Conservation (phyloP, 164 flowering plant species). For the Stephania yunnanensis region DNA sequence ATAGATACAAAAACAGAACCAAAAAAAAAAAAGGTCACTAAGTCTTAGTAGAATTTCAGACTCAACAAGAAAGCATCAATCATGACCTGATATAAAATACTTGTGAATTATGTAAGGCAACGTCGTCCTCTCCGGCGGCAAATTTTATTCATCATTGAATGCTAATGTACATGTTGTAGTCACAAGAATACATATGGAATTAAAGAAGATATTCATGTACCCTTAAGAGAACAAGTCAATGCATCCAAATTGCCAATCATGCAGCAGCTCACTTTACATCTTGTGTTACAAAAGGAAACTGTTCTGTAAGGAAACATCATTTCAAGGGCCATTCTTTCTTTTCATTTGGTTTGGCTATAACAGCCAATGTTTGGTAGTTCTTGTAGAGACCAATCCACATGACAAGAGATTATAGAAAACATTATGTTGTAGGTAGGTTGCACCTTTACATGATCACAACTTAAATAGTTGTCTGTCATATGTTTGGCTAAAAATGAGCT, state of each 20-base stretch:
- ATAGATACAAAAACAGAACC: not conserved
- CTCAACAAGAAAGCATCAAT: constrained; percentile 1
- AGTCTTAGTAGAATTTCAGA: constrained; percentile 3
- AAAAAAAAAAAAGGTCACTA: not conserved
- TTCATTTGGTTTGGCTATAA: constrained; percentile 1
- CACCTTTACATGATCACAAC: not conserved
- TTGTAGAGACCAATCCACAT: not conserved
- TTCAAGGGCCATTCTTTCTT: constrained; percentile 3
- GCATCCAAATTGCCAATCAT: constrained; percentile 18
- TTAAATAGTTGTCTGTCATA: not conserved
- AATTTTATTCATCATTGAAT: constrained; percentile 15
- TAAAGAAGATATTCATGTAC: constrained; percentile 12
- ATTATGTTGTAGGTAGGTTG: not conserved
- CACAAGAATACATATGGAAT: not conserved
- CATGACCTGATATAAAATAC: not conserved
- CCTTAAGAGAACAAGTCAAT: constrained; percentile 6
- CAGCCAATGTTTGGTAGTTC: constrained; percentile 11
- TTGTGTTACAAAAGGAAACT: not conserved
- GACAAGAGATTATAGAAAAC: not conserved
- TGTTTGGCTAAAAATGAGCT: not conserved
- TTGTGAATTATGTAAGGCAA: not conserved
- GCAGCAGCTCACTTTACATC: constrained; percentile 18
- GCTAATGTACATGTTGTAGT: not conserved
- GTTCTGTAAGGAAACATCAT: constrained; percentile 1
- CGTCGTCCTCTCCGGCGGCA: constrained; percentile 13